Conservation (phyloP, 352 stramenopile species). For the Phytopythium ostracodes region DNA sequence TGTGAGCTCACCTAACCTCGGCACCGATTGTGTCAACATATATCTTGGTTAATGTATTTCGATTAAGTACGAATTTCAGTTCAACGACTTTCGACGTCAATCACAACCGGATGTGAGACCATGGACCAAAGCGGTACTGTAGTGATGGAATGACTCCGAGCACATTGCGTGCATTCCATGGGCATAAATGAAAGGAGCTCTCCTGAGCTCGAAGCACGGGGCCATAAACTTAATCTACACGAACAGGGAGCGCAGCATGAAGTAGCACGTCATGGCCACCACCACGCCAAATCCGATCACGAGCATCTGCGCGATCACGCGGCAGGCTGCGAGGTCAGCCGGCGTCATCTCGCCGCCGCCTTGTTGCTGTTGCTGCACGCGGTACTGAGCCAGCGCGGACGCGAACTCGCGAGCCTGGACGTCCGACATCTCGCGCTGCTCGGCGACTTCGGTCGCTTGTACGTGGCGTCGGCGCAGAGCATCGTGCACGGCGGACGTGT, state of each 20-base stretch:
- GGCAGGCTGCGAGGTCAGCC: conserved; percentile 37
- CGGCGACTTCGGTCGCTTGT: conserved; percentile 17
- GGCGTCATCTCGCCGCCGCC: conserved; percentile 26
- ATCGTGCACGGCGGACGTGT: conserved; percentile 38
- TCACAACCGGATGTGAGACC: too few species aligned
- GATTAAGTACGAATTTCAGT: too few species aligned
- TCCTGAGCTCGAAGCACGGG: background rate
- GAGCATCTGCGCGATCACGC: conserved; percentile 44
- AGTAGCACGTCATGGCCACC: conserved; percentile 28
- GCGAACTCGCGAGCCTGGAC: conserved; percentile 49
- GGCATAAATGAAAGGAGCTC: conserved; percentile 3
- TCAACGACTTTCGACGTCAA: too few species aligned
- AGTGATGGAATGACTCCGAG: too few species aligned
- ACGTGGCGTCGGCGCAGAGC: conserved; percentile 52
- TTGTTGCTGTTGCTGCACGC: conserved; percentile 20
- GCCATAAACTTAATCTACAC: conserved; percentile 11
- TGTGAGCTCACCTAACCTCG: too few species aligned
- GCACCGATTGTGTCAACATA: too few species aligned
- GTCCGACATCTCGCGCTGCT: conserved; percentile 36
- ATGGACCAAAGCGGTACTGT: too few species aligned
- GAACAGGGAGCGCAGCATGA: conserved; percentile 23
- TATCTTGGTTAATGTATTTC: too few species aligned
- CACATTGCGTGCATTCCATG: background rate
- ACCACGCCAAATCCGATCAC: conserved; percentile 32
- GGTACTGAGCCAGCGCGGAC: conserved; percentile 36